A percentile compares a stretch with the other conserved stretches of the same genome.
These are phyloP conservation scores for Hanseniaspora uvarum DNA, from an alignment of 1,139 yeast species.

Conservation along the genomic window DNA sequence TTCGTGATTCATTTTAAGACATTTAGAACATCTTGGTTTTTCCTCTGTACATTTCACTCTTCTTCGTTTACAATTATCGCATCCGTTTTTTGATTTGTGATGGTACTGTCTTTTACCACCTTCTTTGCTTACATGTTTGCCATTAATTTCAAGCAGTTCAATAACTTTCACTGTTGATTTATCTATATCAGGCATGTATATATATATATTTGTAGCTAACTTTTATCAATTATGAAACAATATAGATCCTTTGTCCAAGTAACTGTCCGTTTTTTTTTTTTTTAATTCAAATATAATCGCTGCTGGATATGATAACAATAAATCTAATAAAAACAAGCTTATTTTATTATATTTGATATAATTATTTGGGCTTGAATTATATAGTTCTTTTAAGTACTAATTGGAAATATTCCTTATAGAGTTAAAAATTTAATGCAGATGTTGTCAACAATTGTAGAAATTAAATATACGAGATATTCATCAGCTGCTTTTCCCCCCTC, in stretches of 20 bases:
- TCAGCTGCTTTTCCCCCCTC: not conserved
- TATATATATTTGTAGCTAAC: not conserved
- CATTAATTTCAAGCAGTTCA: constrained; percentile 32
- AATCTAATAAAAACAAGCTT: not conserved
- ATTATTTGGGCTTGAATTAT: no score
- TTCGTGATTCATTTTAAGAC: constrained; percentile 62
- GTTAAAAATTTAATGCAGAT: no score
- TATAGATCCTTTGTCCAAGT: not conserved
- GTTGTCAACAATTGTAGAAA: not conserved
- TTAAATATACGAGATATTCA: not conserved
- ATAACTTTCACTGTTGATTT: constrained; percentile 17
- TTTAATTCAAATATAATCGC: not conserved
- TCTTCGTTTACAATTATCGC: constrained; percentile 77
- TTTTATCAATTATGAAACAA: no score
- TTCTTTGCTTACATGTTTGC: constrained; percentile 24
- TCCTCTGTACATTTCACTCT: constrained; percentile 88
- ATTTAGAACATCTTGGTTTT: constrained; percentile 69
- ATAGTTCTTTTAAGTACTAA: no score
- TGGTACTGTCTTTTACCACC: constrained; percentile 56
- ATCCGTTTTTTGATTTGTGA: constrained; percentile 77
- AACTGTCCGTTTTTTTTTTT: no score
- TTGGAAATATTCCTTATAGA: no score
- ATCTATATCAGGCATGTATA: not conserved
- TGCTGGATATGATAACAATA: not conserved
- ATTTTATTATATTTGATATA: no score